A percentile compares a stretch with the other conserved stretches of the same genome.
Conservation (phyloP, 352 stramenopile genomes). For the Globisporangium takayamanum region DNA sequence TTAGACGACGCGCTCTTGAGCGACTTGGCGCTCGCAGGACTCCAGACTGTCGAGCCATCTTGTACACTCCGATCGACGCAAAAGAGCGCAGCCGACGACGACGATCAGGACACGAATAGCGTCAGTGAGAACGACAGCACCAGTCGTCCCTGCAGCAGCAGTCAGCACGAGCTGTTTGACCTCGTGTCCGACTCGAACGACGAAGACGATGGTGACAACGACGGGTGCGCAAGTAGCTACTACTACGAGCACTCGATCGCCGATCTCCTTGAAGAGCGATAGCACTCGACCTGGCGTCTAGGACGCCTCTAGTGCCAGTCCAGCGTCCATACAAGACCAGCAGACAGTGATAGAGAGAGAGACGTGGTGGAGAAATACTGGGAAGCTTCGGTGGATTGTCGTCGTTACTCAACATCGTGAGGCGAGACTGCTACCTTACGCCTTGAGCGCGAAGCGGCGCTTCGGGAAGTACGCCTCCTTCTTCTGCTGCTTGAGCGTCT, state of each 20-base stretch:
- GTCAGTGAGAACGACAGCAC: neutral
- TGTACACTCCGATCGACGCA: constrained; percentile 56
- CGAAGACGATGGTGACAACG: constrained; percentile 23
- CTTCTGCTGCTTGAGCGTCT: constrained; percentile 93
- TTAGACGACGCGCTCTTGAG: constrained; percentile 53
- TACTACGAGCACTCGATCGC: constrained; percentile 18
- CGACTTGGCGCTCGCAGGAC: constrained; percentile 31
- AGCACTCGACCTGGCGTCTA: neutral
- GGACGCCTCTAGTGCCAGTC: neutral
- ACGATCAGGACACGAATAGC: constrained; percentile 8
- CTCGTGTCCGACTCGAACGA: constrained; percentile 55
- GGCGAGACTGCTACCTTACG: constrained; percentile 66
- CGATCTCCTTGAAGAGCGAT: constrained; percentile 11
- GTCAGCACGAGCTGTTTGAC: constrained; percentile 27
- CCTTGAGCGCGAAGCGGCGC: constrained; percentile 97
- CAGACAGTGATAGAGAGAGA: constrained; percentile 7
- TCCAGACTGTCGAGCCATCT: constrained; percentile 35
- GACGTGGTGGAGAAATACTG: constrained; percentile 15
- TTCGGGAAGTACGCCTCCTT: constrained; percentile 96
- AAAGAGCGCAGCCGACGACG: constrained; percentile 28
- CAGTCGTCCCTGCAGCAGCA: constrained; percentile 8
- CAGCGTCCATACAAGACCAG: neutral
- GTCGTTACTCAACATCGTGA: constrained; percentile 11
- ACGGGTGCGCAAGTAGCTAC: neutral
- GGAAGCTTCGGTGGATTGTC: constrained; percentile 69